Base-by-base conservation (phyloP, 1,284 basidiomycete genomes). In the Fomitiporia mediterranea region DNA sequence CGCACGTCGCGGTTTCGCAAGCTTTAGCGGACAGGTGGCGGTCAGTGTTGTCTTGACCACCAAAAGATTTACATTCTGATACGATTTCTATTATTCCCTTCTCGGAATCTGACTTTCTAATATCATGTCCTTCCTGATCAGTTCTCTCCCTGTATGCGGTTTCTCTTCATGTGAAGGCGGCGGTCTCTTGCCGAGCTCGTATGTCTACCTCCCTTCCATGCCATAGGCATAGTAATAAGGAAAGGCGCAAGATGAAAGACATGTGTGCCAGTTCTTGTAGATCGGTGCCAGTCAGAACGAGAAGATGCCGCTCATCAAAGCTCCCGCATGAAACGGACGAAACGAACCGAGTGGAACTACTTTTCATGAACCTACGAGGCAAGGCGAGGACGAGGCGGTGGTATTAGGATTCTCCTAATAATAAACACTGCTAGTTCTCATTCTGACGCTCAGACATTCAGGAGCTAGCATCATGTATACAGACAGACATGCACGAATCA, bases 31-130 rank as follows among this genome's bases (percentile, higher is more conserved):
- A n/a, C 8, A 4, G n/a, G n/a, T n/a, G n/a, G n/a, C n/a, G n/a
- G n/a, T n/a, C n/a, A n/a, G n/a, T n/a, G 44, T 46, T n/a, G 25
- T 46, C 15, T 46, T 46, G 44, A 46, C 44, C 44, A 46, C 44
- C n/a, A 15, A 30, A 30, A 30, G 44, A 46, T 46, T 46, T 46
- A 46, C 44, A 17, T 46, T 46, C 44, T 46, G 44, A 46, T 46
- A 46, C 30, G 21, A 30, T 9, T 28, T 46, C 17, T 19, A 30
- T 19, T 46, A 25, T 27, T 30, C n/a, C n/a, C n/a, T n/a, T n/a
- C n/a, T n/a, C n/a, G n/a, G n/a, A n/a, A n/a, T n/a, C n/a, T n/a
- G n/a, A n/a, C n/a, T n/a, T n/a, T n/a, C n/a, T n/a, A n/a, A n/a
- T n/a, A n/a, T n/a, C n/a, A n/a, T n/a, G n/a, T n/a, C n/a, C 30